A percentile compares a stretch with the other conserved stretches of the same genome.
Evolutionary conservation across 768 basidiomycete species (phyloP).

Genomic region (Tricholoma hemisulphureum): DNA sequence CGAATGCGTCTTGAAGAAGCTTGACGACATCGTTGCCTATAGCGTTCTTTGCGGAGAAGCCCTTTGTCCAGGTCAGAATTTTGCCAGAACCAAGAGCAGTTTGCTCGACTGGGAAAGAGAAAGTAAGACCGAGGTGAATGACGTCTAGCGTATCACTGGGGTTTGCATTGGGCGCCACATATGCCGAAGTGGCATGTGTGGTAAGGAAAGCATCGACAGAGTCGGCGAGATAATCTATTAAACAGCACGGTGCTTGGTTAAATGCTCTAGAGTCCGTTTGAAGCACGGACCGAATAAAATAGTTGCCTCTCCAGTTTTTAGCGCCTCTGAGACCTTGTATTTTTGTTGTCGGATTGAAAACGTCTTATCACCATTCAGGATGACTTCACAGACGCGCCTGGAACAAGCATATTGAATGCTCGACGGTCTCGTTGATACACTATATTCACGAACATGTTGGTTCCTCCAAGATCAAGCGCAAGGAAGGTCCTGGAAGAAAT

Average conservation of each 20-base stretch:
- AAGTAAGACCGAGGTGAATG: slow-evolving; percentile 82
- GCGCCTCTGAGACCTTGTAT: slow-evolving; percentile 89
- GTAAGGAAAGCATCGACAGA: slow-evolving; percentile 96
- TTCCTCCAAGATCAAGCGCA: slow-evolving; percentile 95
- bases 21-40: slow-evolving; percentile 86
- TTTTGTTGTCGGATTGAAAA: slow-evolving; percentile 93
- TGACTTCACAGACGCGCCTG: slow-evolving; percentile 94
- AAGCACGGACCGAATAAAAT: slow-evolving; percentile 72
- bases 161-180: slow-evolving; percentile 24
- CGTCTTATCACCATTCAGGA: slow-evolving; percentile 84
- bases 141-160: slow-evolving; percentile 28
- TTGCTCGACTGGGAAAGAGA: slow-evolving; percentile 97
- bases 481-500: slow-evolving; percentile 76
- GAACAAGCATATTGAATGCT: slow-evolving; percentile 10
- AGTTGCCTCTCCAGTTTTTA: slow-evolving; percentile 90
- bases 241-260: slow-evolving; percentile 2
- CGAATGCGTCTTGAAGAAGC: slow-evolving; percentile 88
- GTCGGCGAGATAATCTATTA: slow-evolving; percentile 92
- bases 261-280: neutral
- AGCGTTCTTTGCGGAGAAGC: slow-evolving; percentile 89
- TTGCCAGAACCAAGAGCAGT: slow-evolving; percentile 88
- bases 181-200: slow-evolving; percentile 46
- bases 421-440: neutral
- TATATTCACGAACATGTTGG: slow-evolving; percentile 74
- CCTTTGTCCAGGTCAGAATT: slow-evolving; percentile 95